These are phyloP conservation scores for Rutstroemia sp. DNA, from an alignment of 2,329 filamentous ascomycete genomes.

Conservation along the genomic window DNA sequence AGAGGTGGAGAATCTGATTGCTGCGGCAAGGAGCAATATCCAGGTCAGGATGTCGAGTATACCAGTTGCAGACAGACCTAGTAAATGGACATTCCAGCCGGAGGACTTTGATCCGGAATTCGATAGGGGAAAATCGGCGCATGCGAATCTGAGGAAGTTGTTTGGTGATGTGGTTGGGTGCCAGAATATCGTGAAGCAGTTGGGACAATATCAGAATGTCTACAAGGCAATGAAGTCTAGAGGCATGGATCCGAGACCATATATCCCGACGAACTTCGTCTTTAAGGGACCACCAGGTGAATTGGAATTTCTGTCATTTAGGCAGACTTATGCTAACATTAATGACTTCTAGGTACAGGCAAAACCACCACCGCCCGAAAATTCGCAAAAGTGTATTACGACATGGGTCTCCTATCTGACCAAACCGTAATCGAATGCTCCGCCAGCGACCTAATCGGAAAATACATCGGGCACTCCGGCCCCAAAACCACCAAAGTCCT, in stretches of 20 bases:
- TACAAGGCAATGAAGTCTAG: slow-evolving; percentile 36
- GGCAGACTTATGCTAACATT: too few relatives aligned
- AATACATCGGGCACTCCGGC: slow-evolving; percentile 61
- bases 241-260: slow-evolving; percentile 39
- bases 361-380: slow-evolving; percentile 66
- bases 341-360: slow-evolving; percentile 42
- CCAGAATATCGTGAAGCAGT: slow-evolving; percentile 38
- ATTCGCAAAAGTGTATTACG: slow-evolving; percentile 67
- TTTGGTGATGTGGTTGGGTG: slow-evolving; percentile 45
- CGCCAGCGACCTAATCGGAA: slow-evolving; percentile 57
- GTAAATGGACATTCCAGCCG: slow-evolving; percentile 17
- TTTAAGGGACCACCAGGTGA: slow-evolving; percentile 41
- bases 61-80: slow-evolving; percentile 19
- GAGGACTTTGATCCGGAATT: slow-evolving; percentile 46
- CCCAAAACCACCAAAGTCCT: not conserved
- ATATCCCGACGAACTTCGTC: slow-evolving; percentile 48
- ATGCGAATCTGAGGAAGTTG: slow-evolving; percentile 34
- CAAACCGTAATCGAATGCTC: slow-evolving; percentile 58
- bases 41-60: slow-evolving; percentile 33
- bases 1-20: slow-evolving; percentile 59
- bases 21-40: slow-evolving; percentile 39
- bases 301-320: too few relatives aligned
- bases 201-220: slow-evolving; percentile 41
- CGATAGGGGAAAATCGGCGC: slow-evolving; percentile 34
- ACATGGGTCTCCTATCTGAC: slow-evolving; percentile 58